A percentile compares a stretch with the other conserved stretches of the same genome.
Conservation (phyloP, 768 basidiomycete species). For the Lenzites betulinus region DNA sequence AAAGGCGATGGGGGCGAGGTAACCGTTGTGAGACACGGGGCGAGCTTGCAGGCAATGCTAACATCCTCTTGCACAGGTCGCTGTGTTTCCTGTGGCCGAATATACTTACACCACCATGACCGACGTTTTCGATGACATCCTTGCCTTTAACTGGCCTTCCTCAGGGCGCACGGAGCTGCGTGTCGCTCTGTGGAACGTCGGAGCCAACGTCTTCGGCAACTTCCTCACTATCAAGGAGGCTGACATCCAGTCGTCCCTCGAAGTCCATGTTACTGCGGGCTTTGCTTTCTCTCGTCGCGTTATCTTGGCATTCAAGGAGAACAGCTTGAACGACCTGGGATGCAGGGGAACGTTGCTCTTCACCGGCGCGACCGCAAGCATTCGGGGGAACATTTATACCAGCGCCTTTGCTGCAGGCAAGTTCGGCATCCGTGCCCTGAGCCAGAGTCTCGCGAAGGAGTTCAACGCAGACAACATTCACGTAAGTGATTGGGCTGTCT, state of each 20-base stretch:
- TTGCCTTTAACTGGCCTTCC: slow-evolving; percentile 33
- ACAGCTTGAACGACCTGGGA: slow-evolving; percentile 33
- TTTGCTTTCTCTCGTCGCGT: slow-evolving; percentile 42
- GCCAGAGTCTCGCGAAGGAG: slow-evolving; percentile 46
- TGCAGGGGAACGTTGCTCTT: slow-evolving; percentile 45
- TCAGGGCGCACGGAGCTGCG: slow-evolving; percentile 35
- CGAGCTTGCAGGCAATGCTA: not conserved
- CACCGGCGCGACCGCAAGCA: slow-evolving; percentile 46
- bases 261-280: slow-evolving; percentile 39
- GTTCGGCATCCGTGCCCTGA: slow-evolving; percentile 41
- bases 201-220: slow-evolving; percentile 35
- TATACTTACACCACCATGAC: slow-evolving; percentile 37
- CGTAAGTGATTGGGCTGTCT: slow-evolving; percentile 32
- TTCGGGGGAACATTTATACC: slow-evolving; percentile 41
- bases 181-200: slow-evolving; percentile 43
- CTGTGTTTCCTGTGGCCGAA: slow-evolving; percentile 37
- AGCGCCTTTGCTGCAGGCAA: slow-evolving; percentile 45
- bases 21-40: no score
- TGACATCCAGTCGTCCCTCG: slow-evolving; percentile 33
- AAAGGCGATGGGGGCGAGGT: slow-evolving; percentile 39
- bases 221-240: slow-evolving; percentile 43
- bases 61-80: slow-evolving; percentile 31
- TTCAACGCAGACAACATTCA: slow-evolving; percentile 48
- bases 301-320: slow-evolving; percentile 37
- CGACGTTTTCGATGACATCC: slow-evolving; percentile 37